Base-by-base conservation (phyloP, 2,329 filamentous ascomycete species). In the Penicillium fuscoglaucum region DNA sequence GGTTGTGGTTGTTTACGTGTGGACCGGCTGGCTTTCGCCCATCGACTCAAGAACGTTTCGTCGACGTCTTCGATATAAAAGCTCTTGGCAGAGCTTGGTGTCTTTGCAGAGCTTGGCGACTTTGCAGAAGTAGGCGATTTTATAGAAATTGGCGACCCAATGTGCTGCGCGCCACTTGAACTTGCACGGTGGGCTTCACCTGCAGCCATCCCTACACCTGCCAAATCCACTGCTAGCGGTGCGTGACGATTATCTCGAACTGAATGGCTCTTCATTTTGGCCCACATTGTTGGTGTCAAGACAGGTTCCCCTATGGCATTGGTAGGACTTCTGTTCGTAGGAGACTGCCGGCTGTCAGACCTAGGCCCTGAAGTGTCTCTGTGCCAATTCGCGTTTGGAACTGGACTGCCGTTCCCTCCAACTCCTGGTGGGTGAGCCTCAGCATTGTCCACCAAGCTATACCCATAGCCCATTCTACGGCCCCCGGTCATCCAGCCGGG, bases 401-500 rank as follows among this genome's bases (percentile, higher is more conserved):
- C 10, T 26, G 47, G 37, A 39, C 29, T 44, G 28, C 37, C 33
- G n/a, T 47, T 51, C 13, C 26, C 41, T 45, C 24, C 43, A 15
- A 52, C 39, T 49, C 47, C 29, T 9, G 52, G 29, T 6, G 51
- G 39, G 7, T 44, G 55, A 17, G 65, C 61, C 7, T 70, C 68
- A n/a, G 66, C 60, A 26, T 65, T 59, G 21, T 64, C 54, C 15
- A 78, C 71, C 52, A 75, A 66, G 17, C 61, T 69, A 57, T 77
- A 78, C 2, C 75, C 75, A 61, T 77, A 78, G 1, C 76, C 76
- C 44, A 72, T 61, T 21, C 76, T 71, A 57, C 71, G 72, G 4
- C 76, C 76, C 24, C 69, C 74, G 10, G 76, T 74, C 69, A 78
- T 71, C 76, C 76, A 79, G 24, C 74, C 76, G 31, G 75, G 61